Conservation (phyloP, 805 yeast species). For the Aciculoconidium aculeatum region DNA sequence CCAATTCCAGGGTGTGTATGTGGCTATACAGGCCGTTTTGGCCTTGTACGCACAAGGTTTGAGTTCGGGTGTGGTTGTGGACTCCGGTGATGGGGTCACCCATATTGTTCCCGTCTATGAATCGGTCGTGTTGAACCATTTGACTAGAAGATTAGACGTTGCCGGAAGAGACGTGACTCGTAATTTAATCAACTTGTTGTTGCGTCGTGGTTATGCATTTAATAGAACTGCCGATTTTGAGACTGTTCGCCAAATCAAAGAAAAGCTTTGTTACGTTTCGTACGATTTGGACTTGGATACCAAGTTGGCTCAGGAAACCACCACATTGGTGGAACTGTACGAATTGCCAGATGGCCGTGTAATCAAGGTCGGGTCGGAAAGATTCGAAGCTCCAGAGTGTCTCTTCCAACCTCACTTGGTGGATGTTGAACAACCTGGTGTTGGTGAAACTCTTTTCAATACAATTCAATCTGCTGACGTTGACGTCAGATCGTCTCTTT, state of each 20-base stretch:
- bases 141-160: conserved; percentile 87
- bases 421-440: conserved; percentile 94
- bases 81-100: conserved; percentile 98
- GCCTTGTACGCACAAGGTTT: conserved; percentile 96
- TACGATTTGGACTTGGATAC: conserved; percentile 89
- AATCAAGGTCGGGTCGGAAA: conserved; percentile 89
- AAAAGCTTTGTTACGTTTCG: conserved; percentile 90
- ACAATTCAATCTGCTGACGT: conserved; percentile 93
- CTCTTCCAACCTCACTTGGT: conserved; percentile 93
- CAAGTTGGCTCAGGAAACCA: conserved; percentile 87
- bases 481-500: conserved; percentile 83
- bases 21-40: conserved; percentile 95
- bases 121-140: conserved; percentile 90
- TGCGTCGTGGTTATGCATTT: conserved; percentile 96
- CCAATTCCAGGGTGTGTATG: conserved; percentile 87
- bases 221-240: conserved; percentile 98
- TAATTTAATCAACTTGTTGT: conserved; percentile 80
- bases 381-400: conserved; percentile 96
- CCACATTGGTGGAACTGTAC: conserved; percentile 83
- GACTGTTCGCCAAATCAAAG: conserved; percentile 96
- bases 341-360: conserved; percentile 97
- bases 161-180: conserved; percentile 99
- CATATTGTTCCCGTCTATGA: conserved; percentile 98
- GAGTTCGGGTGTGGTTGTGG: conserved; percentile 96
- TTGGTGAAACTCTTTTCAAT: conserved; percentile 83